Evolutionary conservation across 345 rosid genomes (phyloP), one percentile per base, ranked within the genome.

Genomic region (Melaleuca alternifolia): DNA sequence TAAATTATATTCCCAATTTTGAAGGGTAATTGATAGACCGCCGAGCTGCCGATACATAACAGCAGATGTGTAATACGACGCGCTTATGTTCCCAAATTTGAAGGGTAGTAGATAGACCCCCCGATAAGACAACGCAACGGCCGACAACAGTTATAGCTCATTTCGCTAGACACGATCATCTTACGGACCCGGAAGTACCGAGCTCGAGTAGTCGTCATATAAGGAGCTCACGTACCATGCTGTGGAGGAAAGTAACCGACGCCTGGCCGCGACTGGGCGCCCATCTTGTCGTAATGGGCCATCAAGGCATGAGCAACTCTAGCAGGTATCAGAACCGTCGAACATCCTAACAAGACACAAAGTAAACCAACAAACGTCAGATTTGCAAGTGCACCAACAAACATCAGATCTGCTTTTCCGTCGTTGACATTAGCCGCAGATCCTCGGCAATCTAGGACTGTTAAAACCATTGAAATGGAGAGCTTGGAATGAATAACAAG

Each of bases 291-390:
- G 88, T 93, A 93, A 85, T 94, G 99, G 86, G 91, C 92, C 85
- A 92, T 93, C 79, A 96, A 87, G 88, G 99, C 98, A 54, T 96
- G 96, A 59, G 94, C 93, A 10, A 96, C 99, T 91, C 93, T 93
- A 79, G 97, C 95, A 46, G 99, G 99, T 87, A 96, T 93, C 18
- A 96, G 89, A 24, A 94, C 98, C 16, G 94, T 93, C 15, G 99
- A 91, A 87, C 96, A 91, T 23, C 97, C 99, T 96, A 90, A 83
- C 18, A 37, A 71, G 79, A 71, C 79, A 37, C 46, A 65, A 48
- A 41, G 79, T 37, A 48, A 59, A 51, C 59, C 57, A 33, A 18
- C 37, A n/a, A n/a, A 9, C 37, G 4, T 50, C 85, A 83, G 85
- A 23, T 26, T 50, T 51, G 53, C 23, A 71, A 71, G 79, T 37